Evolutionary conservation across 2,329 filamentous ascomycete genomes (phyloP), one percentile per base, ranked within the genome.

Genomic region (Tolypocladium sp.): DNA sequence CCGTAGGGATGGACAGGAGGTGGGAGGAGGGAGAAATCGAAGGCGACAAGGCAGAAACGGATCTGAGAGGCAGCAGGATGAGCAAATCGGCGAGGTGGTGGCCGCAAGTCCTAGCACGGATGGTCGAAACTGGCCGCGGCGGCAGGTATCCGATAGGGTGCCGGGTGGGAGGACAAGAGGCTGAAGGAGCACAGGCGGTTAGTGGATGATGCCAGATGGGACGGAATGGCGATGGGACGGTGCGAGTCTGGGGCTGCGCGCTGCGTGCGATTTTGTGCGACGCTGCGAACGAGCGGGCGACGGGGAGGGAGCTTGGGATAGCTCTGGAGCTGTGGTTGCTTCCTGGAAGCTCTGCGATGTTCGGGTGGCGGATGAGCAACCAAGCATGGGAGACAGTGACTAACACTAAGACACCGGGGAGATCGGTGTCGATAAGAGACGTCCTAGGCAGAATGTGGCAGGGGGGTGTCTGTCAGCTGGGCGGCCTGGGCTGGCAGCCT

Each of bases 131-230:
- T 60, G 62, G 62, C 57, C 37, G 51, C 57, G 60, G 60, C 60
- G 65, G 68, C 61, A 67, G 65, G 64, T 73, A 69, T 71, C 68
- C 65, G 71, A 71, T 69, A 70, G 65, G 67, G 63, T 63, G 63
- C 61, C 62, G 61, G 52, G 44, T 60, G 61, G 60, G 59, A 64
- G 61, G 60, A 60, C 65, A 64, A 64, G 56, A 62, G 58, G 61
- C 61, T 62, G 60, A 64, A 65, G 61, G 64, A 61, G 63, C 59
- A 63, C 53, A 63, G 58, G 38, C 35, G 49, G 60, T 65, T 59
- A 65, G 64, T 59, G 51, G 44, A n/a, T 46, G 4, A 55, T n/a
- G n/a, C n/a, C n/a, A n/a, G n/a, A n/a, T 30, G 25, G 54, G 33
- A 57, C 38, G 49, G 20, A 55, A 17, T 38, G 3, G 55, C 55